These are phyloP conservation scores for Medicago lupulina DNA, from an alignment of 306 rosid species.

Conservation along the genomic window DNA sequence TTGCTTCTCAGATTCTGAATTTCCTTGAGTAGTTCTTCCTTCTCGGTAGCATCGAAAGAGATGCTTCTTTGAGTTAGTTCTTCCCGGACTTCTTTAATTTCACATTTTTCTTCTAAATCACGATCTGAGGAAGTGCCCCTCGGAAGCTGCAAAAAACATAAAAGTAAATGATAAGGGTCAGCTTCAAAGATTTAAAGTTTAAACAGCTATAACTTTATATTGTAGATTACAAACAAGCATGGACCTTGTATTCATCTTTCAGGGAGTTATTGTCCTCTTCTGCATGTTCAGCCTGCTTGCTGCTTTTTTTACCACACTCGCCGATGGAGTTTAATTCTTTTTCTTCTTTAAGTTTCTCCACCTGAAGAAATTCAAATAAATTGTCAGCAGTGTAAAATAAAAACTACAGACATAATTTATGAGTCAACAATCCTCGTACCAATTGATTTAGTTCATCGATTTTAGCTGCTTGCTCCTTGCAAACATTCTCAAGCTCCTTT, in stretches of 20 bases:
- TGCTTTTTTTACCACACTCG: constrained; percentile 49
- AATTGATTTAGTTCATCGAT: constrained; percentile 70
- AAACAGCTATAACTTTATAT: constrained; percentile 22
- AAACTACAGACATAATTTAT: constrained; percentile 31
- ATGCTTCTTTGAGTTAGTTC: constrained; percentile 43
- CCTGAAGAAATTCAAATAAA: constrained; percentile 48
- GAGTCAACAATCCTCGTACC: constrained; percentile 53
- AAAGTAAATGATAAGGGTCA: constrained; percentile 37
- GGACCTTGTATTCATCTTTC: constrained; percentile 49
- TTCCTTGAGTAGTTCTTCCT: constrained; percentile 89
- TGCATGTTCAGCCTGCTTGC: constrained; percentile 46
- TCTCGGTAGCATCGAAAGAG: constrained; percentile 68
- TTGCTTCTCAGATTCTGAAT: constrained; percentile 74
- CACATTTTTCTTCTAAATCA: constrained; percentile 66
- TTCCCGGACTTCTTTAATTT: constrained; percentile 75
- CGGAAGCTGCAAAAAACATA: constrained; percentile 51
- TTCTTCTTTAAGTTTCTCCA: constrained; percentile 60
- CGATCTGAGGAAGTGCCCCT: constrained; percentile 40
- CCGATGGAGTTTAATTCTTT: constrained; percentile 46
- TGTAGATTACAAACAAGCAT: constrained; percentile 24
- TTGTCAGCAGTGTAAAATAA: constrained; percentile 23
- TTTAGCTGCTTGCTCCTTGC: constrained; percentile 71
- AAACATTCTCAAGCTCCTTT: constrained; percentile 67
- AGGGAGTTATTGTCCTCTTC: constrained; percentile 38
- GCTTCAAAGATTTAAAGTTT: constrained; percentile 26